Conservation (phyloP, 306 rosid species). For the Crotalaria pallida region DNA sequence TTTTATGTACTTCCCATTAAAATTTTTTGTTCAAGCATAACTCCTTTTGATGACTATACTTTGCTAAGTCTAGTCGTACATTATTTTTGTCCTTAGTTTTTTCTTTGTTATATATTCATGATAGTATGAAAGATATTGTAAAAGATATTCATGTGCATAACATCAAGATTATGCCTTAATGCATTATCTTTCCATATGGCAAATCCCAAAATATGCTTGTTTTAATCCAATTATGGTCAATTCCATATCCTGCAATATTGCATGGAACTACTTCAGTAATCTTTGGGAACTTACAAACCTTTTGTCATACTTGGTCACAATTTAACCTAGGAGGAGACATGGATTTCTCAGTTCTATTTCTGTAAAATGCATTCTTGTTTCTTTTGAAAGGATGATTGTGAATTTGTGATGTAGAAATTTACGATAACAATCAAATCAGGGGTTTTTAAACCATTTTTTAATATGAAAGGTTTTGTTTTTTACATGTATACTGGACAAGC, state of each 20-base stretch:
- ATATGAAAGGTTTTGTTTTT: background rate
- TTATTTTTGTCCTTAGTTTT: background rate
- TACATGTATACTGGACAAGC: background rate
- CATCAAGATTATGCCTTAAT: background rate
- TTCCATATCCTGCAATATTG: no score
- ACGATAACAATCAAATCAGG: background rate
- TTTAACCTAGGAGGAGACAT: background rate
- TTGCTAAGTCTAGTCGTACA: background rate
- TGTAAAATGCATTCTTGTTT: no score
- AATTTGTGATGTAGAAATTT: no score
- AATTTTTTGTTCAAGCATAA: background rate
- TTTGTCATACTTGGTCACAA: background rate
- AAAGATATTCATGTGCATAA: background rate
- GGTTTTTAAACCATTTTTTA: background rate
- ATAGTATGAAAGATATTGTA: background rate
- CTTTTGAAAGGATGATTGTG: background rate
- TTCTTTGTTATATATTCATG: background rate
- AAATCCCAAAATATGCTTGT: no score
- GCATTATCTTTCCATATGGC: no score
- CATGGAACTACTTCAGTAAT: no score
- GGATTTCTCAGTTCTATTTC: no score
- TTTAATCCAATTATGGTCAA: no score
- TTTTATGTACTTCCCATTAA: background rate
- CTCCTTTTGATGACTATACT: background rate
- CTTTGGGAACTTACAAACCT: background rate